Percentiles rank a stretch among this genome's conserved stretches.
These are phyloP conservation scores for Sarcodon sp. DNA, from an alignment of 768 basidiomycete species.

Conservation along the genomic window DNA sequence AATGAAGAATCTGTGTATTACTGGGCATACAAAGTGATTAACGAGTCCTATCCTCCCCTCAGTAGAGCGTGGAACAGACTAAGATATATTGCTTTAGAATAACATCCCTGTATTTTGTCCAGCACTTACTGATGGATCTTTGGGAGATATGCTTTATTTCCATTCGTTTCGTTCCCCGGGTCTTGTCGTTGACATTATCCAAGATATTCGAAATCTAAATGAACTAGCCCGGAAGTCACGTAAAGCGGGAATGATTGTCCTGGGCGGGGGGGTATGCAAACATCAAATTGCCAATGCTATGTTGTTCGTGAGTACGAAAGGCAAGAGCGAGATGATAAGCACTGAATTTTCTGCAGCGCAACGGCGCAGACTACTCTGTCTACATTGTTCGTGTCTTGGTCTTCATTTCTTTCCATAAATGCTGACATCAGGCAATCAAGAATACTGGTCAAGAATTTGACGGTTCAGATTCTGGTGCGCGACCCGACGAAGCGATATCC, in stretches of 20 bases:
- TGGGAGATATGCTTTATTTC: constrained; percentile 99
- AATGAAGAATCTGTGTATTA: constrained; percentile 97
- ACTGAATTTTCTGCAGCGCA: constrained; percentile 44
- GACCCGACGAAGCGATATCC: constrained; percentile 94
- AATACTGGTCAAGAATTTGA: constrained; percentile 99
- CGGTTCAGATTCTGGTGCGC: constrained; percentile 93
- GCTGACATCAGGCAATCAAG: constrained; percentile 20
- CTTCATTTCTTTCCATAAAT: neutral
- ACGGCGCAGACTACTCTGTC: constrained; percentile 95
- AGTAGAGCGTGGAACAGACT: constrained; percentile 8
- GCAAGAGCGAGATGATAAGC: neutral
- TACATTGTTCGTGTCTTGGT: constrained; percentile 57
- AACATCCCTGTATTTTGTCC: constrained; percentile 98
- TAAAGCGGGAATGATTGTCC: constrained; percentile 96
- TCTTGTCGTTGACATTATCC: constrained; percentile 85
- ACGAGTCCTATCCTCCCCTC: constrained; percentile 7
- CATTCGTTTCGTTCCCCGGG: constrained; percentile 87
- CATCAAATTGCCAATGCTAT: constrained; percentile 99
- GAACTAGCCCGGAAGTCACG: constrained; percentile 77
- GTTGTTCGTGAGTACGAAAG: constrained; percentile 63
- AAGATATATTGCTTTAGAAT: constrained; percentile 46
- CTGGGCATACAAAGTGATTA: constrained; percentile 95
- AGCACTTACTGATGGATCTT: constrained; percentile 92
- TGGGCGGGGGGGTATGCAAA: constrained; percentile 97
- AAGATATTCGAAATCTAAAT: constrained; percentile 86